Percentiles rank a stretch among this genome's conserved stretches.
Evolutionary conservation across 805 yeast genomes (phyloP).

Genomic region (Candida nemodendra): DNA sequence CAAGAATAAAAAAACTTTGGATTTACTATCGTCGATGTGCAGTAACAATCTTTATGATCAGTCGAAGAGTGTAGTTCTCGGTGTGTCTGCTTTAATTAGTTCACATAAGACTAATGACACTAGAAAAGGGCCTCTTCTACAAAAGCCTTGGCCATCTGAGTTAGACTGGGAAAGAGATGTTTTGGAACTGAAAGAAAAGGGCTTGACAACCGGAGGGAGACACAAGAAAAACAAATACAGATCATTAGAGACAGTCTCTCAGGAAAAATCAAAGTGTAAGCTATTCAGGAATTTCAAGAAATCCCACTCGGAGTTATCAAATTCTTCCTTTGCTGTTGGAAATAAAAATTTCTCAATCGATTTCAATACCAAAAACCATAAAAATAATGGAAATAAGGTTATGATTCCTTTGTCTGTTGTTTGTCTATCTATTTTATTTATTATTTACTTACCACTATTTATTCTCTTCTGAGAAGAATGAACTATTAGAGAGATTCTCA

Average conservation of each 20-base stretch:
- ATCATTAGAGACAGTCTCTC: neutral
- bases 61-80: conserved; percentile 8
- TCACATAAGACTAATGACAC: conserved; percentile 7
- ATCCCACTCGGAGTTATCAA: no score
- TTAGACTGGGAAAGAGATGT: conserved; percentile 22
- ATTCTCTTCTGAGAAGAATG: conserved; percentile 4
- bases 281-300: conserved; percentile 1
- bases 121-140: conserved; percentile 4
- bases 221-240: conserved; percentile 1
- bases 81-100: conserved; percentile 2
- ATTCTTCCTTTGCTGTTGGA: no score
- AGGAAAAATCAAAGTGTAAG: conserved; percentile 2
- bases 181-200: conserved; percentile 6
- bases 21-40: conserved; percentile 20
- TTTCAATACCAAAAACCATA: conserved; percentile 4
- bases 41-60: conserved; percentile 17
- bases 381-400: conserved; percentile 1
- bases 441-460: conserved; percentile 1
- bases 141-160: conserved; percentile 21
- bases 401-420: neutral
- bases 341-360: conserved; percentile 3
- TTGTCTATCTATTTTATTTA: neutral
- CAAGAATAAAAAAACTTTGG: conserved; percentile 23
- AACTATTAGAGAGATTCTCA: no score
- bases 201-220: conserved; percentile 1